Conservation (phyloP, 2,329 filamentous ascomycete species). For the Trichoderma citrinoviride region DNA sequence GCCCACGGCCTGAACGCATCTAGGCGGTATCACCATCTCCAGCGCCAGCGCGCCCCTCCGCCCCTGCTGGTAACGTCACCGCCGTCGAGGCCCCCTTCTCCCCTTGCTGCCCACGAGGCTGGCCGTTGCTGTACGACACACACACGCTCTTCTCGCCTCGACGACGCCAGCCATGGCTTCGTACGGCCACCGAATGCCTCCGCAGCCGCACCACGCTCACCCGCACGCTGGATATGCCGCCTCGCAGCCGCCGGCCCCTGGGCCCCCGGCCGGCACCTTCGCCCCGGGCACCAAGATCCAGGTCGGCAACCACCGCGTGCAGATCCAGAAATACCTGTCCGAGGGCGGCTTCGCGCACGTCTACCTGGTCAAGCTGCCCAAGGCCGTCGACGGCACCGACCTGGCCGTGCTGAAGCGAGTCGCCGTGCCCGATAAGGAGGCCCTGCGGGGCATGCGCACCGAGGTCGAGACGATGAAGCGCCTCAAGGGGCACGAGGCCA, state of each 20-base stretch:
- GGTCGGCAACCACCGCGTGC: conserved; percentile 85
- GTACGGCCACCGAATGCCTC: conserved; percentile 36
- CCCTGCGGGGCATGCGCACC: conserved; percentile 91
- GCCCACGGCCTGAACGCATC: neutral
- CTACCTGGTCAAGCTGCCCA: conserved; percentile 86
- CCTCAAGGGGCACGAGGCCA: conserved; percentile 90
- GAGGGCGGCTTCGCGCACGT: conserved; percentile 98
- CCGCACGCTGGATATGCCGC: conserved; percentile 45
- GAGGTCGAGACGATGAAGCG: conserved; percentile 99
- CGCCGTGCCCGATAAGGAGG: conserved; percentile 92
- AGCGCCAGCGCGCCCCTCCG: conserved; percentile 16
- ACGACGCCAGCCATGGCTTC: conserved; percentile 35
- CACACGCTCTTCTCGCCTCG: neutral
- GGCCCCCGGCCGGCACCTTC: conserved; percentile 79
- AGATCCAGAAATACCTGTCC: conserved; percentile 95
- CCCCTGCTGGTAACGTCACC: conserved; percentile 21
- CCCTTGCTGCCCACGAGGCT: neutral
- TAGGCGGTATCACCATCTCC: conserved; percentile 15
- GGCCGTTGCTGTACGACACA: conserved; percentile 16
- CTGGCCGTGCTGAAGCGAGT: conserved; percentile 89
- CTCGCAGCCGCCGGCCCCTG: conserved; percentile 38
- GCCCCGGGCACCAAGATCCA: conserved; percentile 93
- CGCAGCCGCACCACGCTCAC: conserved; percentile 34
- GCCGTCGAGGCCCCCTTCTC: neutral
- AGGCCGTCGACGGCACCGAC: conserved; percentile 73